Percentiles rank a stretch among this genome's conserved stretches.
phyloP scores from a whole-genome alignment of 148 eudicot species.

The Gaultheria prostrata region DNA sequence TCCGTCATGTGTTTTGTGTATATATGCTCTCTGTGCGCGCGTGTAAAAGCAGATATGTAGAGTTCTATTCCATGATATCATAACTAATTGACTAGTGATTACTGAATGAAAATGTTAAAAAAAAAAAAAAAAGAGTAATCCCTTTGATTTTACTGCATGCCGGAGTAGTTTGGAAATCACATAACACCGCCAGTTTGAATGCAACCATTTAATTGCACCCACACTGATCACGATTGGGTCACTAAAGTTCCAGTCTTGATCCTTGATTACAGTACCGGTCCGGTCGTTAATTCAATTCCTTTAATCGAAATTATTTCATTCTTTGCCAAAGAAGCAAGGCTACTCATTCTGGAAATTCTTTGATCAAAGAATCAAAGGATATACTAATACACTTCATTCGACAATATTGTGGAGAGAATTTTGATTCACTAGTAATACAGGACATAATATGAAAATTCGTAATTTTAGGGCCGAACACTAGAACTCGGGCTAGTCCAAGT shows the following conservation, averaged over 20 bases:
- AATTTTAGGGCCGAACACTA: no score
- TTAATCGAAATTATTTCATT: no score
- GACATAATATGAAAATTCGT: no score
- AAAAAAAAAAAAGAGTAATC: no score
- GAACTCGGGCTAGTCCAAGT: no score
- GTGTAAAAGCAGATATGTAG: neutral
- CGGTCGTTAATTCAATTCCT: no score
- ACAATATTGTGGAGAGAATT: no score
- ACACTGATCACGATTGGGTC: neutral
- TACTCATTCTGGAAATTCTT: neutral
- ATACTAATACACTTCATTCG: no score
- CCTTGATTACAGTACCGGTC: neutral
- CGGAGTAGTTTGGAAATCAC: neutral
- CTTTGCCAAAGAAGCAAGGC: no score
- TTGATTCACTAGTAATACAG: no score
- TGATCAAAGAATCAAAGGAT: no score
- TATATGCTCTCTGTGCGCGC: neutral
- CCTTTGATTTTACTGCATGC: neutral
- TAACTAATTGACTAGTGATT: neutral
- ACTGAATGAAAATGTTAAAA: neutral
- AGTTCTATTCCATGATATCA: neutral
- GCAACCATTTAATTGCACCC: neutral
- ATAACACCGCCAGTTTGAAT: neutral
- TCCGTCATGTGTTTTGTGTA: neutral
- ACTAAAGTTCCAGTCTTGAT: neutral